phyloP scores from a whole-genome alignment of 2,329 filamentous ascomycete genomes.

The Verticillium alfalfae region DNA sequence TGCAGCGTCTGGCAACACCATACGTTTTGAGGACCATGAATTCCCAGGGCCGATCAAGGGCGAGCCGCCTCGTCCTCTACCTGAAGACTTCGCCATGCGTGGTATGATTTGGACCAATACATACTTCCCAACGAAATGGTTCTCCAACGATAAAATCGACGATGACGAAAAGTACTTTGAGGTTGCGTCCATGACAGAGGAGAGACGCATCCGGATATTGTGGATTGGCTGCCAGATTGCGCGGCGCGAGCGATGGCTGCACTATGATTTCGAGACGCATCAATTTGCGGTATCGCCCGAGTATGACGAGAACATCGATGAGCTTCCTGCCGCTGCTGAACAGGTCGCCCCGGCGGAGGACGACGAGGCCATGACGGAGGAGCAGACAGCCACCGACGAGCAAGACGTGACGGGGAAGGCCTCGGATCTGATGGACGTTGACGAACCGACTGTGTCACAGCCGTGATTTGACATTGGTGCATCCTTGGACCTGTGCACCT shows the following conservation, averaged over 20 bases:
- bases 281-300: constrained; percentile 31
- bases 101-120: constrained; percentile 56
- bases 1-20: neutral
- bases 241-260: constrained; percentile 32
- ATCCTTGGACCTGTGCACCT: no score
- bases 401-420: neutral
- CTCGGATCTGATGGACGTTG: neutral
- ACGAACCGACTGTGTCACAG: neutral
- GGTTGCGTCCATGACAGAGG: constrained; percentile 48
- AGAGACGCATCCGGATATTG: constrained; percentile 54
- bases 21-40: constrained; percentile 18
- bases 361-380: neutral
- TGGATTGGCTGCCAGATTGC: constrained; percentile 50
- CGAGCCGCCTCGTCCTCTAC: constrained; percentile 47
- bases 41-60: constrained; percentile 44
- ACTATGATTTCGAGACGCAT: constrained; percentile 30
- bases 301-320: constrained; percentile 21
- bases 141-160: constrained; percentile 50
- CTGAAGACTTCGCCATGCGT: constrained; percentile 63
- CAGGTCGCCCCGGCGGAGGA: neutral
- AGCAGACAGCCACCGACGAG: no score
- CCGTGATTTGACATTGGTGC: neutral
- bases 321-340: neutral
- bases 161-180: constrained; percentile 66
- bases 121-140: constrained; percentile 57